Base-by-base conservation (phyloP, 2,329 filamentous ascomycete species). In the Botrytis porri region DNA sequence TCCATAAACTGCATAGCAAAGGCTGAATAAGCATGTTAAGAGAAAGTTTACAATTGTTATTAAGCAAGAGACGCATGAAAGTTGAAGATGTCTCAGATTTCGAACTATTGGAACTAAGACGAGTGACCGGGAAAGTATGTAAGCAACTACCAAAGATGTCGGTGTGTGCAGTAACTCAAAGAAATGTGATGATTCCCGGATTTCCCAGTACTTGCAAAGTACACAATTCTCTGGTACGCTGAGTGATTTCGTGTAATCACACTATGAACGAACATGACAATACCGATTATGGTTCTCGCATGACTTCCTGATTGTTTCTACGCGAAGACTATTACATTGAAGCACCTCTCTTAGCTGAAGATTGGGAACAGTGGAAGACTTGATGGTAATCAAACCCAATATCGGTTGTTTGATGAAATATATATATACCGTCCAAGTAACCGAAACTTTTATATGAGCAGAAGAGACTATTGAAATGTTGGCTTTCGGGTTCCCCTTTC, bases 31-130 rank as follows among this genome's bases (percentile, higher is more conserved):
- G 48, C 35, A 57, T 43, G 20, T n/a, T 16, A 12, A 57, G 41
- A 32, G 48, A 32, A 29, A 57, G 25, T 32, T 29, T 57, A 10
- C 9, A 39, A 3, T 25, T 8, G 12, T 43, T 57, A 43, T 41
- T 69, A 57, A 69, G 65, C 48, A 57, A 32, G 37, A 69, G 37
- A 41, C 37, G n/a, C 37, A 41, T 69, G 25, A 25, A 67, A 48
- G n/a, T 48, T 48, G 63, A 65, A 65, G 63, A 41, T 41, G 39
- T 43, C 65, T 69, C n/a, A 22, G 18, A 57, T 22, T 14, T 54
- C 29, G 16, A n/a, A 54, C 64, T 57, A n/a, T 39, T 39, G 45
- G 35, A 20, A 39, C 35, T 32, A 39, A 51, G 63, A 67, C 32
- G 35, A 57, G 25, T 41, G 45, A 25, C 16, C 35, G 39, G 5